phyloP scores from a whole-genome alignment of 768 basidiomycete genomes.

The Lentinula sp. region DNA sequence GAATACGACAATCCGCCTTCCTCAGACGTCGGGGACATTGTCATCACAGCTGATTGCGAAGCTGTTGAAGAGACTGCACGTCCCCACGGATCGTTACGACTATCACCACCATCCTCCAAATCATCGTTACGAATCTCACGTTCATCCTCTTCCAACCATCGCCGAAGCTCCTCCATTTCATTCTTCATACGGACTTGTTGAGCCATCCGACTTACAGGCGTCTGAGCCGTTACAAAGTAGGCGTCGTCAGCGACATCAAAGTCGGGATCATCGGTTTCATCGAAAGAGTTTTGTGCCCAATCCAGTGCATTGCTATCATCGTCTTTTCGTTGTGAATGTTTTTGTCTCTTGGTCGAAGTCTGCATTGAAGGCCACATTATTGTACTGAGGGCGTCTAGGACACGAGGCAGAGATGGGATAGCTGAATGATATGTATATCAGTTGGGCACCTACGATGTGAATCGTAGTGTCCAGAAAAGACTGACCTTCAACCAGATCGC shows the following conservation, averaged over 20 bases:
- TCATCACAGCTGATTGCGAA: background rate
- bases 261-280: conserved; percentile 22
- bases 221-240: conserved; percentile 7
- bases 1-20: background rate
- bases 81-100: conserved; percentile 35
- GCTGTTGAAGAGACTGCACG: conserved; percentile 10
- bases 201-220: conserved; percentile 17
- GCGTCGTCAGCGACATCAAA: conserved; percentile 11
- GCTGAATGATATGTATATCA: conserved; percentile 21
- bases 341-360: conserved; percentile 21
- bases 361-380: conserved; percentile 87
- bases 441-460: background rate
- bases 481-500: background rate
- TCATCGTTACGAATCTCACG: conserved; percentile 14
- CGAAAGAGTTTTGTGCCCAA: conserved; percentile 36
- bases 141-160: conserved; percentile 55
- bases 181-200: conserved; percentile 30
- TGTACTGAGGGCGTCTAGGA: conserved; percentile 75
- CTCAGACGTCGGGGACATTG: background rate
- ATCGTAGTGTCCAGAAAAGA: background rate
- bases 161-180: conserved; percentile 55
- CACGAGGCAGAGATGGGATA: conserved; percentile 53
- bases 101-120: conserved; percentile 5
- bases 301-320: conserved; percentile 26
- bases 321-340: conserved; percentile 1